phyloP scores from a whole-genome alignment of 768 basidiomycete species.

The Lentinula raphanica region DNA sequence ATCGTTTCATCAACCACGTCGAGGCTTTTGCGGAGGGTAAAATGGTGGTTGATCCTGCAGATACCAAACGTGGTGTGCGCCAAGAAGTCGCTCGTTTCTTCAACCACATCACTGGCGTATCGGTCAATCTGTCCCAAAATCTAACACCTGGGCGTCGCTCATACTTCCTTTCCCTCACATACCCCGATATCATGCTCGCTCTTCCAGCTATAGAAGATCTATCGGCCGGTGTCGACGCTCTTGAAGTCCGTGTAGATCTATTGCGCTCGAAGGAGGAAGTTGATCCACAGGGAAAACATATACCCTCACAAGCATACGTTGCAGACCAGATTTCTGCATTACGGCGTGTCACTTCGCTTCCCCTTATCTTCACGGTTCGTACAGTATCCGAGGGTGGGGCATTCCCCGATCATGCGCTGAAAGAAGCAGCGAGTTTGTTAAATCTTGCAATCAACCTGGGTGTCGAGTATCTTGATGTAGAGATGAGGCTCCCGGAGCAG shows the following conservation, averaged over 20 bases:
- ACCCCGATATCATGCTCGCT: slow-evolving; percentile 77
- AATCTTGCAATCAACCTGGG: slow-evolving; percentile 75
- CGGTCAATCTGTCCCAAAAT: slow-evolving; percentile 59
- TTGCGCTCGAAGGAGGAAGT: slow-evolving; percentile 47
- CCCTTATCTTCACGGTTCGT: slow-evolving; percentile 89
- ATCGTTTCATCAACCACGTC: slow-evolving; percentile 80
- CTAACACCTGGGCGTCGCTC: slow-evolving; percentile 55
- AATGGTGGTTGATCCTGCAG: slow-evolving; percentile 8
- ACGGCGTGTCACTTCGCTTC: slow-evolving; percentile 70
- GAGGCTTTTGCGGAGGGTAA: slow-evolving; percentile 22
- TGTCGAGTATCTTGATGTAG: slow-evolving; percentile 91
- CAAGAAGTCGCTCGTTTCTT: slow-evolving; percentile 83
- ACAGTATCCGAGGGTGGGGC: slow-evolving; percentile 86
- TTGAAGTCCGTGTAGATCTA: slow-evolving; percentile 93
- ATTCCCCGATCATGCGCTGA: slow-evolving; percentile 74
- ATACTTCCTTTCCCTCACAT: slow-evolving; percentile 90
- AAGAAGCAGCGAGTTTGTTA: slow-evolving; percentile 71
- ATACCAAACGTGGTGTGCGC: slow-evolving; percentile 32
- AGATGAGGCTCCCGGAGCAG: slow-evolving; percentile 68
- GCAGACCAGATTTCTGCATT: slow-evolving; percentile 75
- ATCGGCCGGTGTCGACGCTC: slow-evolving; percentile 79
- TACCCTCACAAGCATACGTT: slow-evolving; percentile 71
- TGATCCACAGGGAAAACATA: slow-evolving; percentile 43
- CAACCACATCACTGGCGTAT: slow-evolving; percentile 72
- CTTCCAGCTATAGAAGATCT: slow-evolving; percentile 67